Percentiles rank a stretch among this genome's conserved stretches.
Conservation (phyloP, 2,329 filamentous ascomycete genomes). For the Aspergillus calidoustus region DNA sequence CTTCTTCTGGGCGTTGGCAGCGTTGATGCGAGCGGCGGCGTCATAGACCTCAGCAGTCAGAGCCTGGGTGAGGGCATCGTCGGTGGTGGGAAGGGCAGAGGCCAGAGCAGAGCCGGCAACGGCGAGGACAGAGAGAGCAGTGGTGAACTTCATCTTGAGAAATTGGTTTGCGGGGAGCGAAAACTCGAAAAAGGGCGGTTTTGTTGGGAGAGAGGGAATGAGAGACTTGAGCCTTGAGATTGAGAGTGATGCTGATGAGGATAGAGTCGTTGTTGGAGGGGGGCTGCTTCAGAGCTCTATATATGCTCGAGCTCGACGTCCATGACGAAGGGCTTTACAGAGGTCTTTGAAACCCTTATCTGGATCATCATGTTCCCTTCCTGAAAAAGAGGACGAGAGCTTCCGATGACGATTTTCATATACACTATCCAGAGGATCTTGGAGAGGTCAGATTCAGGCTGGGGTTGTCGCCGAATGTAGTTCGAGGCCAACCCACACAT, state of each 20-base stretch:
- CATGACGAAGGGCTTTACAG: slow-evolving; percentile 2
- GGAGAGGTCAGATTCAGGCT: neutral
- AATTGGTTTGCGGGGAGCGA: slow-evolving; percentile 1
- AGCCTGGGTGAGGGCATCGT: slow-evolving; percentile 4
- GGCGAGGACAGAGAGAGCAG: slow-evolving; percentile 34
- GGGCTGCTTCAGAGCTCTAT: slow-evolving; percentile 10
- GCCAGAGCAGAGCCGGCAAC: slow-evolving; percentile 37
- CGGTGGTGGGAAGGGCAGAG: slow-evolving; percentile 18
- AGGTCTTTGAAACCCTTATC: slow-evolving; percentile 7
- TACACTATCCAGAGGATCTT: neutral
- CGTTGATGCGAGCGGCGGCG: slow-evolving; percentile 19
- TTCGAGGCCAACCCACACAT: neutral
- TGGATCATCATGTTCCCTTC: slow-evolving; percentile 14
- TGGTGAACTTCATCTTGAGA: slow-evolving; percentile 34
- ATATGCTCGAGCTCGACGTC: slow-evolving; percentile 10
- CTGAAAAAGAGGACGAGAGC: slow-evolving; percentile 8
- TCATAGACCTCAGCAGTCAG: slow-evolving; percentile 24
- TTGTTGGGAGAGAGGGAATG: neutral
- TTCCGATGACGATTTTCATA: slow-evolving; percentile 1
- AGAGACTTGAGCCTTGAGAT: neutral
- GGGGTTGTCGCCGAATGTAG: neutral
- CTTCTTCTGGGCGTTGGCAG: slow-evolving; percentile 7
- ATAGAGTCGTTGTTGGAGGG: neutral
- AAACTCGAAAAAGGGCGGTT: neutral
- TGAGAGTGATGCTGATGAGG: slow-evolving; percentile 7